Conservation (phyloP, 2,329 filamentous ascomycete genomes). For the Onygenales sp. region DNA sequence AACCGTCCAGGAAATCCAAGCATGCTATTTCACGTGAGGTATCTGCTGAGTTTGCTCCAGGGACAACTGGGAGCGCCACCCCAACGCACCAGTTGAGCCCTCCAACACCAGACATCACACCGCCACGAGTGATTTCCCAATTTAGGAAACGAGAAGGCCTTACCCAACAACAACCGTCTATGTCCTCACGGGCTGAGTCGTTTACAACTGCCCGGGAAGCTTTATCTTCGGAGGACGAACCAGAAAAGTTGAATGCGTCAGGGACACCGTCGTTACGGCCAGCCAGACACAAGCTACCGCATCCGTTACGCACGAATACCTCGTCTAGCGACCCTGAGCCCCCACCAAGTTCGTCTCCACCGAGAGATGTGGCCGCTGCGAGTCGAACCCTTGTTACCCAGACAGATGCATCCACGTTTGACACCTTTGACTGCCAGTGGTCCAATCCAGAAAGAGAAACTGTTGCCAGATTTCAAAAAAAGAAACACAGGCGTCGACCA, state of each 20-base stretch:
- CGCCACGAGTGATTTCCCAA: conserved; percentile 42
- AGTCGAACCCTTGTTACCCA: neutral
- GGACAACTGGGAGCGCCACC: conserved; percentile 35
- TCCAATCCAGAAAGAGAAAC: conserved; percentile 24
- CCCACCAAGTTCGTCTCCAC: conserved; percentile 18
- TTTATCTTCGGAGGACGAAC: conserved; percentile 53
- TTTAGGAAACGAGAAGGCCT: conserved; percentile 24
- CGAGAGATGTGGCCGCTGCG: neutral
- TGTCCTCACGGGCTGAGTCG: conserved; percentile 55
- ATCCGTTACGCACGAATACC: conserved; percentile 10
- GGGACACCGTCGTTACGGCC: conserved; percentile 14
- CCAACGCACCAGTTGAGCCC: conserved; percentile 58
- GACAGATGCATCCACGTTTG: conserved; percentile 31
- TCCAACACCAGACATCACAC: conserved; percentile 67
- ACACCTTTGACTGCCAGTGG: conserved; percentile 53
- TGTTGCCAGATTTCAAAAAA: neutral
- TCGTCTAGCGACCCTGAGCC: conserved; percentile 16
- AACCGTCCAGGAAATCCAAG: conserved; percentile 6
- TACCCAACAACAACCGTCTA: conserved; percentile 43
- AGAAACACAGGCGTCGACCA: conserved; percentile 3
- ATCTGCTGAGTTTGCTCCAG: conserved; percentile 6
- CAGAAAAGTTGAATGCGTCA: conserved; percentile 19
- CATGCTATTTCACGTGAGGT: conserved; percentile 13
- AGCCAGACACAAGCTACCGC: conserved; percentile 12
- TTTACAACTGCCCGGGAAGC: conserved; percentile 64